Evolutionary conservation across 2,329 filamentous ascomycete genomes (phyloP).

Genomic region (Penicillium sclerotigenum): DNA sequence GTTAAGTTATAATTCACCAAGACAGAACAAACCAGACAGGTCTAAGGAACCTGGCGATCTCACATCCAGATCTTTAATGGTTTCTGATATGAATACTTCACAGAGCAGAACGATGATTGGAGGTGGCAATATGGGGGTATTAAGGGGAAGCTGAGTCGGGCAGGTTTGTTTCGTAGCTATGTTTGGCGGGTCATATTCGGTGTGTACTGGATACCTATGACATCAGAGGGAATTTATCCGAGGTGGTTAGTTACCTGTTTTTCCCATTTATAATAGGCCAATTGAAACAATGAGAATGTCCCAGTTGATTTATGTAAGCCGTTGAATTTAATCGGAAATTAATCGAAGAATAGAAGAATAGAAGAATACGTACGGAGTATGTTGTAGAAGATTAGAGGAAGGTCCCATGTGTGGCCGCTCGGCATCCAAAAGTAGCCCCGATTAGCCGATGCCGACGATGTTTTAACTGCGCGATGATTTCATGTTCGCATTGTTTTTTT

Average conservation of each 20-base stretch:
- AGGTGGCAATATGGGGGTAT: background rate
- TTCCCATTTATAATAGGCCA: background rate
- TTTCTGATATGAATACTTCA: background rate
- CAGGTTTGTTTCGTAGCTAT: background rate
- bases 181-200: background rate
- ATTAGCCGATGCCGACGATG: conserved; percentile 2
- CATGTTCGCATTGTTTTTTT: background rate
- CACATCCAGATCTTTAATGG: background rate
- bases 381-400: conserved; percentile 29
- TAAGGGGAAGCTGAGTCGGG: background rate
- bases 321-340: background rate
- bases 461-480: conserved; percentile 7
- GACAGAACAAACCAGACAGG: background rate
- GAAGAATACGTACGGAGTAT: no score
- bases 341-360: background rate
- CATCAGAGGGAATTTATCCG: background rate
- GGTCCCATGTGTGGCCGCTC: conserved; percentile 1
- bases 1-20: background rate
- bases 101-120: background rate
- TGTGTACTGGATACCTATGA: background rate
- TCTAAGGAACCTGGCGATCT: background rate
- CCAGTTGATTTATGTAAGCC: background rate
- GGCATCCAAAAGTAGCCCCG: conserved; percentile 15
- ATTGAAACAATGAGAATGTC: background rate
- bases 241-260: background rate